Evolutionary conservation across 805 yeast species (phyloP).

Genomic region (Starmerella sp.): DNA sequence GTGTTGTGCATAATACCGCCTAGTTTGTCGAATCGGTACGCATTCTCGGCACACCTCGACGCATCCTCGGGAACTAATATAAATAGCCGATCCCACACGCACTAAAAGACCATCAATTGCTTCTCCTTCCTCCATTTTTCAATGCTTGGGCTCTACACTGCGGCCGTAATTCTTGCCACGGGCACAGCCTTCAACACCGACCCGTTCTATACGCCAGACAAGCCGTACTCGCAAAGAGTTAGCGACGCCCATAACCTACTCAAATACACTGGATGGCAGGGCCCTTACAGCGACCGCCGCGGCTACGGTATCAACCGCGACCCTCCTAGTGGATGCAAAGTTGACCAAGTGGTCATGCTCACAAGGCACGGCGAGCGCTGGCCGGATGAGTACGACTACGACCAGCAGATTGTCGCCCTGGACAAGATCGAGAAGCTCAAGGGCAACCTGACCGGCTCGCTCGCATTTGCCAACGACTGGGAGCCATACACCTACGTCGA

Average conservation of each 20-base stretch:
- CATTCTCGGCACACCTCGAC: neutral
- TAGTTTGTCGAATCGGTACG: neutral
- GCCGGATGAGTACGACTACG: conserved; percentile 28
- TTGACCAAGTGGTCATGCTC: conserved; percentile 44
- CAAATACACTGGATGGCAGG: conserved; percentile 16
- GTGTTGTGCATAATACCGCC: neutral
- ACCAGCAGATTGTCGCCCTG: conserved; percentile 9
- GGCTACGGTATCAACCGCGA: conserved; percentile 46
- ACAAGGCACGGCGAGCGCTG: conserved; percentile 53
- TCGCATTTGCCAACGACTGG: conserved; percentile 40
- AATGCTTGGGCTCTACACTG: neutral
- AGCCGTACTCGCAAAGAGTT: conserved; percentile 23
- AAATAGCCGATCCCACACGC: neutral
- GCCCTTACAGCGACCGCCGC: conserved; percentile 27
- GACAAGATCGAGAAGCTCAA: conserved; percentile 6
- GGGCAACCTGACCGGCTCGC: conserved; percentile 31
- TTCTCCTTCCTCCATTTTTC: neutral
- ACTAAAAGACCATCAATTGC: neutral
- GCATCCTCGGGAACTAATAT: neutral
- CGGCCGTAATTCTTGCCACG: conserved; percentile 5
- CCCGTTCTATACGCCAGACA: conserved; percentile 13
- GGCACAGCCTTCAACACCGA: conserved; percentile 13
- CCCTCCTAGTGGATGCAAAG: conserved; percentile 39
- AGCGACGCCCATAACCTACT: conserved; percentile 28
- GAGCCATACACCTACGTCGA: conserved; percentile 31